A percentile compares a stretch with the other conserved stretches of the same genome.
phyloP scores from a whole-genome alignment of 1,284 basidiomycete genomes.

The Leccinum subrobustum region DNA sequence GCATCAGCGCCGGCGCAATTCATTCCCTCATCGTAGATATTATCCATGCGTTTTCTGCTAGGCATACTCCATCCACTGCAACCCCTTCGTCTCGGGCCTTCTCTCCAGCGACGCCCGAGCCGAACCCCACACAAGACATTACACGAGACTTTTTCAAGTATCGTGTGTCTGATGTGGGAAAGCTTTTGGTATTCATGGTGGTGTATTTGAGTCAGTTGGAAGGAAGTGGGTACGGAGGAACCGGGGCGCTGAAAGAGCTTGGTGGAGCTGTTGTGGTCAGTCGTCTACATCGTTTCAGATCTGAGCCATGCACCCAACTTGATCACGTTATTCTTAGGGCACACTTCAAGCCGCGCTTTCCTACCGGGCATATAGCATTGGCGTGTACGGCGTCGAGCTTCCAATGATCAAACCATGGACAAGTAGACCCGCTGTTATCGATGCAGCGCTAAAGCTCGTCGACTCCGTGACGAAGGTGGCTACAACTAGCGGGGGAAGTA shows the following conservation, averaged over 20 bases:
- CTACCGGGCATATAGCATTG: constrained; percentile 70
- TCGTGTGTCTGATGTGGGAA: constrained; percentile 60
- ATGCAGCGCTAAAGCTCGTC: constrained; percentile 73
- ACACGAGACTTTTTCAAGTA: constrained; percentile 85
- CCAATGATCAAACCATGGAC: constrained; percentile 86
- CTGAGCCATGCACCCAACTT: neutral
- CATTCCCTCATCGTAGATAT: constrained; percentile 64
- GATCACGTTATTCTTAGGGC: constrained; percentile 44
- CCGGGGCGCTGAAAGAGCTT: constrained; percentile 31
- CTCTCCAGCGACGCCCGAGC: constrained; percentile 15
- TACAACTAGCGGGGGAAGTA: constrained; percentile 20
- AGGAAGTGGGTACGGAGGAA: constrained; percentile 23
- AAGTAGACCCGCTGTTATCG: constrained; percentile 64
- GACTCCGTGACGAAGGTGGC: constrained; percentile 54
- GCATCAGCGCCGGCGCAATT: constrained; percentile 43
- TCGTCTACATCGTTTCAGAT: constrained; percentile 5
- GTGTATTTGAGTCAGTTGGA: constrained; percentile 35
- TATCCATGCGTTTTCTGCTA: constrained; percentile 65
- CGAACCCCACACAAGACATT: constrained; percentile 58
- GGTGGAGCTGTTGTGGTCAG: constrained; percentile 62
- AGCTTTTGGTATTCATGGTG: constrained; percentile 53
- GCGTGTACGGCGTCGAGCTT: constrained; percentile 74
- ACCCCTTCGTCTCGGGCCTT: constrained; percentile 13
- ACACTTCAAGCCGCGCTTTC: constrained; percentile 71
- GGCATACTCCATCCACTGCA: constrained; percentile 56